Conservation (phyloP, 768 basidiomycete species). For the Kwoniella europaea region DNA sequence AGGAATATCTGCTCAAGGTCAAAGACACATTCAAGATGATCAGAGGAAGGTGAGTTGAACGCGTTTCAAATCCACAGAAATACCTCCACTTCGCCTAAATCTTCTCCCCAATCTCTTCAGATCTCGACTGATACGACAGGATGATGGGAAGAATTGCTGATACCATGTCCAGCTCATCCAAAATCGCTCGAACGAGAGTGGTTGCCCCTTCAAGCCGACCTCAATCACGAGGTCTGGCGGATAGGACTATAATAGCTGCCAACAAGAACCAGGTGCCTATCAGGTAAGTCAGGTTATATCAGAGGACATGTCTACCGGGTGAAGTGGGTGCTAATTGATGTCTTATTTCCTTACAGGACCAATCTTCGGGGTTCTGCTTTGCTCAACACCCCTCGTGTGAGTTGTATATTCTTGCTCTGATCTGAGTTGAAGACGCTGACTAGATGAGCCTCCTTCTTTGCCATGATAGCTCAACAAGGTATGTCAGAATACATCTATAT, state of each 20-base stretch:
- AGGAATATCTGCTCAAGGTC: not conserved
- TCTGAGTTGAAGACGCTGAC: not conserved
- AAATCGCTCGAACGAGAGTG: slow-evolving; percentile 3
- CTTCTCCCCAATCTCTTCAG: not conserved
- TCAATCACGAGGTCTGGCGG: slow-evolving; percentile 4
- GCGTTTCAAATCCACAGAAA: not conserved
- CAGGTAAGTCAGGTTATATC: slow-evolving; percentile 21
- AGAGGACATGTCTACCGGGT: not conserved
- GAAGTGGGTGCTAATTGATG: too few species aligned
- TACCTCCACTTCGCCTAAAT: slow-evolving; percentile 16
- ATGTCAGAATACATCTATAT: not conserved
- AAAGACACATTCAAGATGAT: slow-evolving; percentile 18
- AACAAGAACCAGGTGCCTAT: slow-evolving; percentile 49
- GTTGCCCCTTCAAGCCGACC: slow-evolving; percentile 5
- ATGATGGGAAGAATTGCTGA: not conserved
- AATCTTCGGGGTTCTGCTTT: slow-evolving; percentile 47
- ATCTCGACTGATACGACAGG: not conserved
- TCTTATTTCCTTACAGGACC: slow-evolving; percentile 23
- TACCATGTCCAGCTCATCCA: slow-evolving; percentile 7
- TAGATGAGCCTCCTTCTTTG: not conserved
- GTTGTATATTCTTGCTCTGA: slow-evolving; percentile 13
- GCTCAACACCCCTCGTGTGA: slow-evolving; percentile 46
- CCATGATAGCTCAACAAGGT: slow-evolving; percentile 47
- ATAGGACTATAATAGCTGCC: slow-evolving; percentile 6
- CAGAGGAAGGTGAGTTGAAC: slow-evolving; percentile 22